Percentiles rank a stretch among this genome's conserved stretches.
phyloP scores from a whole-genome alignment of 352 stramenopile species.

The Pythium scleroteichum region DNA sequence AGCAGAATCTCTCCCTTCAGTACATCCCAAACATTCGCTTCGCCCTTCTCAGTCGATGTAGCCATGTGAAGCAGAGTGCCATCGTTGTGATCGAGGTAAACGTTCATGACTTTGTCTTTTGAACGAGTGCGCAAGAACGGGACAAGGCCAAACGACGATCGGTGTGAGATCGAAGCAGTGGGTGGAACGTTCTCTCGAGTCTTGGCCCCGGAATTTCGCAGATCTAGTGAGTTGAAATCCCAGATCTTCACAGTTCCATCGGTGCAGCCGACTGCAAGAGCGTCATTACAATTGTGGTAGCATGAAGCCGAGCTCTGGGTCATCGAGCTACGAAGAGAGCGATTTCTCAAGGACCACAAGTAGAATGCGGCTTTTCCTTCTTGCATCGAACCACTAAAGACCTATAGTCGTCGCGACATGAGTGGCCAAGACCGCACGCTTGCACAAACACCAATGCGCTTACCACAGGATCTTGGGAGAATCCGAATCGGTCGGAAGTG shows the following conservation, averaged over 20 bases:
- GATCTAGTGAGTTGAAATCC: slow-evolving; percentile 72
- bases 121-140: slow-evolving; percentile 82
- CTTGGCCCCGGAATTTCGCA: slow-evolving; percentile 44
- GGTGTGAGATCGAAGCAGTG: slow-evolving; percentile 75
- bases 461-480: slow-evolving; percentile 59
- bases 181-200: slow-evolving; percentile 53
- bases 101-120: slow-evolving; percentile 75
- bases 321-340: slow-evolving; percentile 63
- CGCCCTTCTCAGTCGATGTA: slow-evolving; percentile 84
- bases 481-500: slow-evolving; percentile 63
- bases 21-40: slow-evolving; percentile 87
- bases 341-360: slow-evolving; percentile 81
- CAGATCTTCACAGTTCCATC: slow-evolving; percentile 84
- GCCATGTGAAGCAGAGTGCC: slow-evolving; percentile 78
- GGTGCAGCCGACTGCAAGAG: slow-evolving; percentile 68
- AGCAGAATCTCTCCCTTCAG: slow-evolving; percentile 83
- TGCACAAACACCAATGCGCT: slow-evolving; percentile 10
- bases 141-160: slow-evolving; percentile 77
- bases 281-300: slow-evolving; percentile 82
- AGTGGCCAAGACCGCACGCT: neutral
- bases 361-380: slow-evolving; percentile 81
- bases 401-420: slow-evolving; percentile 20
- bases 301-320: slow-evolving; percentile 66
- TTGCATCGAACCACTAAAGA: slow-evolving; percentile 75
- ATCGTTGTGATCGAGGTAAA: slow-evolving; percentile 82